Conservation (phyloP, 768 basidiomycete genomes). For the Paxillus involutus region DNA sequence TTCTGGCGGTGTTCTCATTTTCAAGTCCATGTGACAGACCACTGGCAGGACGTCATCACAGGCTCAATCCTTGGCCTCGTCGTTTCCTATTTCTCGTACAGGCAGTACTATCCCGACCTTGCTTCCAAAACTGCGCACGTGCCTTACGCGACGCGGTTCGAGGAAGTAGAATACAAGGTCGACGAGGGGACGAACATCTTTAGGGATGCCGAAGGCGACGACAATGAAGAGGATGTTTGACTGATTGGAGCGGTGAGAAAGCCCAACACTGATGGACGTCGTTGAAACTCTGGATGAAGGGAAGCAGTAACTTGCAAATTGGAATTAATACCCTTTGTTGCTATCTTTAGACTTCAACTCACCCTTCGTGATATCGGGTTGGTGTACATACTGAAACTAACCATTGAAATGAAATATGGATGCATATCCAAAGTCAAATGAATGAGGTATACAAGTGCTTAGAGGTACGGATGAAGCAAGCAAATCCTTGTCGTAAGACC, state of each 20-base stretch:
- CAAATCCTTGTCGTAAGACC: background rate
- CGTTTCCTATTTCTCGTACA: constrained; percentile 74
- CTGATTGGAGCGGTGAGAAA: constrained; percentile 18
- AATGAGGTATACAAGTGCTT: background rate
- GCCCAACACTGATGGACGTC: background rate
- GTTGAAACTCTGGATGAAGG: background rate
- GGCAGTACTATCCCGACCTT: constrained; percentile 78
- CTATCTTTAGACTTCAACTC: too few relatives aligned
- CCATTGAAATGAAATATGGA: too few relatives aligned
- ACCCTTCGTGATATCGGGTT: too few relatives aligned
- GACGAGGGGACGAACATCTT: constrained; percentile 3
- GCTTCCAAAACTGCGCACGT: constrained; percentile 54
- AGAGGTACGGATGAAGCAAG: background rate
- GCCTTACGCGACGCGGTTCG: constrained; percentile 70
- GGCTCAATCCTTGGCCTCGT: constrained; percentile 75
- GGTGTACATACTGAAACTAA: too few relatives aligned
- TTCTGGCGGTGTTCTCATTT: background rate
- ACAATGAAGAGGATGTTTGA: constrained; percentile 16
- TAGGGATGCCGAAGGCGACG: constrained; percentile 9
- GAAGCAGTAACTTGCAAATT: background rate
- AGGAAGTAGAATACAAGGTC: constrained; percentile 8
- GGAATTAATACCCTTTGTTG: background rate
- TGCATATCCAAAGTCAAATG: background rate
- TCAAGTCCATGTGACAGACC: constrained; percentile 49
- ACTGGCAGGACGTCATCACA: constrained; percentile 87